Base-by-base conservation (phyloP, 768 basidiomycete species). In the Hebeloma cylindrosporum region DNA sequence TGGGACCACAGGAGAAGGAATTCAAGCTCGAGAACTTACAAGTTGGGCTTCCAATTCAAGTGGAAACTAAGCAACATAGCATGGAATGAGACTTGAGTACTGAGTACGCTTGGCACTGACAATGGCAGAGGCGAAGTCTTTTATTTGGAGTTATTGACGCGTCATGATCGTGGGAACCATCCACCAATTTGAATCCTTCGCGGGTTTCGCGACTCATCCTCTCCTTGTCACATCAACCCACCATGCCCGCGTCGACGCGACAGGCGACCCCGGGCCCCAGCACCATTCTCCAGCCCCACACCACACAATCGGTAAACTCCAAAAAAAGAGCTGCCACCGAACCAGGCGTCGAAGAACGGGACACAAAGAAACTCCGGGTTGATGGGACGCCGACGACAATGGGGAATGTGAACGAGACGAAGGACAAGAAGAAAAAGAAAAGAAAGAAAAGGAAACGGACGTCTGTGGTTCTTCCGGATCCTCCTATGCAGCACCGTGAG, bases 351-450 rank as follows among this genome's bases (percentile, higher is more conserved):
- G 63, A 66, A 27, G 35, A 45, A 29, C 61, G 59, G 32, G 60
- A 61, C 23, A 8, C 48, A 14, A 69, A 69, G 56, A 68, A 65
- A 57, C 47, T 51, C 22, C 67, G 57, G 53, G 61, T 53, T 40
- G 61, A 62, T 37, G 49, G 54, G 27, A 54, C 40, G 20, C 22
- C 41, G 46, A 34, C 32, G n/a, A 37, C 51, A 22, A 23, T 25
- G 6, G 36, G 8, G 20, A 3, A 4, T n/a, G 36, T 23, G 21
- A 6, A 20, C 18, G 5, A 21, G 10, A 29, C 43, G 36, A 64
- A 57, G 29, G 52, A 56, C 14, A 65, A 65, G 40, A 69, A 67
- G 40, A 71, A 65, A 52, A 70, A 65, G 59, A 69, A 62, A 49
- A 64, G 60, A 47, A 65, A 59, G 53, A 71, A 60, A 50, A 69